A percentile compares a stretch with the other conserved stretches of the same genome.
These are phyloP conservation scores for Xylaria palmicola DNA, from an alignment of 495 filamentous ascomycete genomes.

Conservation along the genomic window DNA sequence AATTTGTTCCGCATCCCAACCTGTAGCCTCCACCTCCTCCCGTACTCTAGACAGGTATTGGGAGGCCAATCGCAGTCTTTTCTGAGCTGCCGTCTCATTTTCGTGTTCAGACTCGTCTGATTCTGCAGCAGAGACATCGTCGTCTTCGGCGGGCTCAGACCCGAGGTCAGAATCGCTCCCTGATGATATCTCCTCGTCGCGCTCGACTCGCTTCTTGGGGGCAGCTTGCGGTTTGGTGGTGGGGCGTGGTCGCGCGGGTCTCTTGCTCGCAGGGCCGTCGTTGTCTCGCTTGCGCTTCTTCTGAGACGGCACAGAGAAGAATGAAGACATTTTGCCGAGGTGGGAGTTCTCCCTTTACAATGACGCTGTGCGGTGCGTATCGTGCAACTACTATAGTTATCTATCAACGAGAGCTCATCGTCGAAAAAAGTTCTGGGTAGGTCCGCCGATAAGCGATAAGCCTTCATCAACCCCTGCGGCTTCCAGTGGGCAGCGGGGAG, in stretches of 20 bases:
- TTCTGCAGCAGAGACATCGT: slow-evolving; percentile 40
- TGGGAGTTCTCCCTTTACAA: slow-evolving; percentile 14
- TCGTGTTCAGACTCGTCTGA: slow-evolving; percentile 51
- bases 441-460: slow-evolving; percentile 16
- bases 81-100: slow-evolving; percentile 82
- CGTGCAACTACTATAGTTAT: slow-evolving; percentile 13
- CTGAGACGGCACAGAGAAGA: slow-evolving; percentile 77
- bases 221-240: slow-evolving; percentile 41
- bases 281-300: slow-evolving; percentile 73
- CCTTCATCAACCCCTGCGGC: not conserved
- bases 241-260: slow-evolving; percentile 29
- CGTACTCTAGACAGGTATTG: slow-evolving; percentile 88
- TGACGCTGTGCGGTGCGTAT: slow-evolving; percentile 19
- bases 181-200: slow-evolving; percentile 80
- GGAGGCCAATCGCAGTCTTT: slow-evolving; percentile 84
- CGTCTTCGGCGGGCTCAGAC: slow-evolving; percentile 49
- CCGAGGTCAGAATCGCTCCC: slow-evolving; percentile 77
- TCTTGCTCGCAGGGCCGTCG: slow-evolving; percentile 11
- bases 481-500: not conserved
- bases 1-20: slow-evolving; percentile 91
- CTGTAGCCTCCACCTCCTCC: slow-evolving; percentile 72
- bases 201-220: slow-evolving; percentile 59
- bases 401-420: slow-evolving; percentile 22
- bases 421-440: slow-evolving; percentile 24
- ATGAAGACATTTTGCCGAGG: slow-evolving; percentile 66